phyloP scores from a whole-genome alignment of 805 yeast species.

The Yarrowia sp. region DNA sequence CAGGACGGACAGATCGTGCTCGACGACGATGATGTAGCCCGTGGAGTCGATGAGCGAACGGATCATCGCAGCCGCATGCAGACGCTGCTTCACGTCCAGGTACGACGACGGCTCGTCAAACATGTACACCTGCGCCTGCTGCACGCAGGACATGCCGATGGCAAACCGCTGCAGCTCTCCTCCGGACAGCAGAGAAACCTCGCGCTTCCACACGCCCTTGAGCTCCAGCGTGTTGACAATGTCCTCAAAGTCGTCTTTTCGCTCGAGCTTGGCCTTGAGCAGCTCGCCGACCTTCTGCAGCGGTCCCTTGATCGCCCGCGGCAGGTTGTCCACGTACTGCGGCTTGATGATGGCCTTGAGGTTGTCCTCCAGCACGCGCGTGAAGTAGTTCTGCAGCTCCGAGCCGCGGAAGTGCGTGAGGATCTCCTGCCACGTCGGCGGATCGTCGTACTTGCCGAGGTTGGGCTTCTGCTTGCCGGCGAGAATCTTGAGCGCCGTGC shows the following conservation, averaged over 20 bases:
- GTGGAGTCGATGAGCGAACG: slow-evolving; percentile 77
- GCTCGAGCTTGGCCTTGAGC: slow-evolving; percentile 72
- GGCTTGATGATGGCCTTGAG: slow-evolving; percentile 98
- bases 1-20: slow-evolving; percentile 96
- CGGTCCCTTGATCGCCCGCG: slow-evolving; percentile 92
- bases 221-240: slow-evolving; percentile 73
- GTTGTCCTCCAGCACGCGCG: slow-evolving; percentile 88
- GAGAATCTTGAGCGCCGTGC: slow-evolving; percentile 92
- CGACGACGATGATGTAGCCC: slow-evolving; percentile 88
- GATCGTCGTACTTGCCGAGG: slow-evolving; percentile 88
- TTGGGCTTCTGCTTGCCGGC: slow-evolving; percentile 98
- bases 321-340: slow-evolving; percentile 96
- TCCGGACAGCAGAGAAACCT: slow-evolving; percentile 87
- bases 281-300: slow-evolving; percentile 78
- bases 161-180: slow-evolving; percentile 99
- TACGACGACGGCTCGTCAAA: slow-evolving; percentile 99
- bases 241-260: slow-evolving; percentile 58
- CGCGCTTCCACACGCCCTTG: slow-evolving; percentile 75
- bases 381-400: slow-evolving; percentile 93
- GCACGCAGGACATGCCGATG: slow-evolving; percentile 95
- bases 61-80: slow-evolving; percentile 93
- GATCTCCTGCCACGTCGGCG: slow-evolving; percentile 97
- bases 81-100: slow-evolving; percentile 97
- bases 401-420: slow-evolving; percentile 91
- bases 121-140: slow-evolving; percentile 94